Percentiles rank a stretch among this genome's conserved stretches.
These are phyloP conservation scores for Xylaria acuta DNA, from an alignment of 495 filamentous ascomycete species.

Conservation along the genomic window DNA sequence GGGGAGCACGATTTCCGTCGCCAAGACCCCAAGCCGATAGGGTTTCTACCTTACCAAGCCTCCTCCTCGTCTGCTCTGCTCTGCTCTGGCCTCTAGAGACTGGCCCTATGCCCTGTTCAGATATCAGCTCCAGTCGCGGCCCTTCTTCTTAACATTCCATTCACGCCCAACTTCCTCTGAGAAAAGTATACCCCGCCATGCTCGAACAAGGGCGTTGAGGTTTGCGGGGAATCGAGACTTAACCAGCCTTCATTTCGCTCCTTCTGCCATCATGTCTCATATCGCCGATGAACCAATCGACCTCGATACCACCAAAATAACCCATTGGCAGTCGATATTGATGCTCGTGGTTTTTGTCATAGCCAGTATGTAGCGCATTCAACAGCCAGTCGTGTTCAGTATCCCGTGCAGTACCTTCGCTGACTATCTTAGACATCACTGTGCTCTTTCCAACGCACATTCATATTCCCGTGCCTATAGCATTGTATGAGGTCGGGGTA, in stretches of 20 bases:
- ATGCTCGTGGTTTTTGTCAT: slow-evolving; percentile 68
- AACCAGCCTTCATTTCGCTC: slow-evolving; percentile 4
- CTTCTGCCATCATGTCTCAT: slow-evolving; percentile 44
- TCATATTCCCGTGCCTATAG: slow-evolving; percentile 60
- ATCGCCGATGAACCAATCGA: slow-evolving; percentile 35
- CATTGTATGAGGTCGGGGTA: slow-evolving; percentile 48
- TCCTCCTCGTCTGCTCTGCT: too few relatives aligned
- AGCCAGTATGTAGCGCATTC: slow-evolving; percentile 59
- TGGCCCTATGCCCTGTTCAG: background rate
- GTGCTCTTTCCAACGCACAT: slow-evolving; percentile 70
- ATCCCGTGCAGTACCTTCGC: slow-evolving; percentile 4
- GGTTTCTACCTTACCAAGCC: background rate
- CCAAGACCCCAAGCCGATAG: background rate
- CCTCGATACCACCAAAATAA: slow-evolving; percentile 59
- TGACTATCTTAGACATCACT: slow-evolving; percentile 56
- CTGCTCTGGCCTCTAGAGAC: too few relatives aligned
- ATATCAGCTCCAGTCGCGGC: background rate
- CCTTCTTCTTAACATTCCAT: slow-evolving; percentile 7
- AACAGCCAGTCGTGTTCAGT: slow-evolving; percentile 7
- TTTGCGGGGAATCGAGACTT: slow-evolving; percentile 16
- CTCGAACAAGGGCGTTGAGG: slow-evolving; percentile 6
- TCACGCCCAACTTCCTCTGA: background rate
- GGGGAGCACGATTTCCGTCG: background rate
- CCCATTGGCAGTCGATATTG: slow-evolving; percentile 65
- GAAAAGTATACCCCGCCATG: slow-evolving; percentile 13